Conservation (phyloP, 2,329 filamentous ascomycete genomes). For the Cytospora chrysosperma region DNA sequence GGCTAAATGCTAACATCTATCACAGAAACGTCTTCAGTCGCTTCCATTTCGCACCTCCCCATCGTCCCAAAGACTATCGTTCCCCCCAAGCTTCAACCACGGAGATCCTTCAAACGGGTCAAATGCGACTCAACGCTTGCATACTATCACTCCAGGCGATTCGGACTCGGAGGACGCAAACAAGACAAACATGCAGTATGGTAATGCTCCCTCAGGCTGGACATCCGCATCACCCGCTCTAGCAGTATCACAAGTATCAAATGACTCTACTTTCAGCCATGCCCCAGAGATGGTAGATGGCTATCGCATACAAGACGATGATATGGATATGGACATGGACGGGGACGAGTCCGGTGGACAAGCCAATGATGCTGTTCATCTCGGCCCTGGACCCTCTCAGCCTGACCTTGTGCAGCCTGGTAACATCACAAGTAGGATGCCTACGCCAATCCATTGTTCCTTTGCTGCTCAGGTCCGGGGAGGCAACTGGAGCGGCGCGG, state of each 20-base stretch:
- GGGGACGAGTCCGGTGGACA: slow-evolving; percentile 28
- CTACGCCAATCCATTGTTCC: slow-evolving; percentile 59
- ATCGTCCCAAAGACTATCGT: slow-evolving; percentile 37
- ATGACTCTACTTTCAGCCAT: slow-evolving; percentile 20
- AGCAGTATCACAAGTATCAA: slow-evolving; percentile 25
- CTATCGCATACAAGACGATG: slow-evolving; percentile 28
- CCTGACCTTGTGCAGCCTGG: slow-evolving; percentile 32
- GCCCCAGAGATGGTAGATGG: slow-evolving; percentile 34
- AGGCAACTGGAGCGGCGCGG: slow-evolving; percentile 45
- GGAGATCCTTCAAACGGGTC: slow-evolving; percentile 25
- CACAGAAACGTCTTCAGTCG: slow-evolving; percentile 54
- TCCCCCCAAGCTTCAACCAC: slow-evolving; percentile 30
- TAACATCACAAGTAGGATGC: slow-evolving; percentile 49
- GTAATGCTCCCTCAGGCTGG: slow-evolving; percentile 36
- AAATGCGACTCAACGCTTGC: slow-evolving; percentile 28
- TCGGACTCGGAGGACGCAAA: slow-evolving; percentile 35
- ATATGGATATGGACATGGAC: slow-evolving; percentile 54
- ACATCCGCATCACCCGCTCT: slow-evolving; percentile 27
- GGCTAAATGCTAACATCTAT: slow-evolving; percentile 7
- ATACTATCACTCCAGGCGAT: slow-evolving; percentile 37
- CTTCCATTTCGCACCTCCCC: slow-evolving; percentile 51
- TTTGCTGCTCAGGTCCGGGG: slow-evolving; percentile 57
- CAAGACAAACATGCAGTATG: slow-evolving; percentile 26
- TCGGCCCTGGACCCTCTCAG: slow-evolving; percentile 35
- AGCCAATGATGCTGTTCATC: slow-evolving; percentile 23